Evolutionary conservation across 352 stramenopile species (phyloP), one percentile per base, ranked within the genome.

Genomic region (Pythium periplocum): DNA sequence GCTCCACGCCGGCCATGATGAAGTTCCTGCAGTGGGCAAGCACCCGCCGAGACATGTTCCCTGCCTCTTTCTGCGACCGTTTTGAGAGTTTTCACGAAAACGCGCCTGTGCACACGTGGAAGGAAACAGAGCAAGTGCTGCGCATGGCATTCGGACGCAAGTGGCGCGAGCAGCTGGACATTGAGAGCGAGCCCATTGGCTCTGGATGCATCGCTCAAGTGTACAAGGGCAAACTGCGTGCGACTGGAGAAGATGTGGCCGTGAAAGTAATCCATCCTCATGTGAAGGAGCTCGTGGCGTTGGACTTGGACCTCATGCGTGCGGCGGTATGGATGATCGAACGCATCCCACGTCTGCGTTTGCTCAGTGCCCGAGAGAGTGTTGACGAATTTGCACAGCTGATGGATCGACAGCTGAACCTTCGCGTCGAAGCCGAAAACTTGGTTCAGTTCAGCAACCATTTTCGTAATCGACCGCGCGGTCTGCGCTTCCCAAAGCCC

Each of bases 1-100:
- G 56, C 41, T 77, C 77, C 49, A 97, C 94, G 10, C 96, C 96
- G 2, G 82, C 86, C 4, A 88, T 97, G 59, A 93, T 98, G 68
- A 98, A 98, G 73, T 92, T 98, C 46, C 75, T 92, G 40, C 96
- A 98, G 71, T 98, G 96, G 96, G 88, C 92, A 1, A 95, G 90
- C 32, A 98, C 92, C 17, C 77, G 96, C 9, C 80, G 92, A 17
- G 96, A 98, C 64, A 81, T 98, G 53, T 98, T 98, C 53, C 88
- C 93, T 1, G 66, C 77, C 7, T 64, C 76, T 1, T 80, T 98
- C 30, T 98, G 93, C 62, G 83, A 98, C 68, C 79, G 84, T 49
- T 92, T 98, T 36, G 76, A 85, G 40, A 54, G 59, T 32, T 87
- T 98, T 51, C 96, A 98, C 53, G 90, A 97, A 62, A 59, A 86